phyloP scores from a whole-genome alignment of 2,329 filamentous ascomycete genomes.

The Leptosphaerulina australis region DNA sequence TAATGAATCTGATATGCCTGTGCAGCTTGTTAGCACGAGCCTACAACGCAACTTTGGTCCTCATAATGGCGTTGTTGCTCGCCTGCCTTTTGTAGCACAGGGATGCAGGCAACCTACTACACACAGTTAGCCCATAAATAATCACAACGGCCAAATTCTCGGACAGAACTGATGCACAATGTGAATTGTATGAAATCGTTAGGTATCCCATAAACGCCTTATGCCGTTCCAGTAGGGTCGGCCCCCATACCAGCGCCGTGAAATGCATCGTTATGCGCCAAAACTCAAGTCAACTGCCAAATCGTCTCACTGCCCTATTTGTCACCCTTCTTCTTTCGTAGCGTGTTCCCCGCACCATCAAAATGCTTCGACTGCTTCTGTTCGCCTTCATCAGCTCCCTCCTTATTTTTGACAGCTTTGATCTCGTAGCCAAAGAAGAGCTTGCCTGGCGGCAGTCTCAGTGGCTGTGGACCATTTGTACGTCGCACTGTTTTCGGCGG shows the following conservation, averaged over 20 bases:
- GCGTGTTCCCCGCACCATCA: constrained; percentile 81
- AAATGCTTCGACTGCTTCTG: constrained; percentile 71
- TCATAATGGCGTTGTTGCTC: no score
- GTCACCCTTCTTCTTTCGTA: constrained; percentile 73
- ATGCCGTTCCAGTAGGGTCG: constrained; percentile 4
- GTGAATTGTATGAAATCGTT: constrained; percentile 5
- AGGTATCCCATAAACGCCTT: constrained; percentile 17
- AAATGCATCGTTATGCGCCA: constrained; percentile 15
- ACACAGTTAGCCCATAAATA: no score
- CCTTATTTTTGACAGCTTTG: constrained; percentile 82
- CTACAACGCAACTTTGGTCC: no score
- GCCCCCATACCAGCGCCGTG: constrained; percentile 30
- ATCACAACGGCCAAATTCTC: no score
- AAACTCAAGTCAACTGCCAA: background rate
- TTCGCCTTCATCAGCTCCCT: constrained; percentile 62
- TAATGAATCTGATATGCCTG: no score
- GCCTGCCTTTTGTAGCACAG: no score
- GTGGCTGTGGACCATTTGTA: constrained; percentile 81
- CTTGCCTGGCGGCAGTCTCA: constrained; percentile 84
- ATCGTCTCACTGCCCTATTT: constrained; percentile 29
- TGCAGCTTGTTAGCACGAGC: no score
- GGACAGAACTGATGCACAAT: no score
- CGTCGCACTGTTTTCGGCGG: constrained; percentile 53
- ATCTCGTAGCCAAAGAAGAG: constrained; percentile 96
- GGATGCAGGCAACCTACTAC: no score